A percentile compares a stretch with the other conserved stretches of the same genome.
phyloP scores from a whole-genome alignment of 78 protist species.

The Dictyostelium discoideum region dicty_2.7 NC_007090.3:360001-360500 shows the following conservation, averaged over 20 bases:
- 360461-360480: slow-evolving; percentile 44
- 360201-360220: background rate
- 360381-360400: slow-evolving; percentile 4
- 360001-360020: slow-evolving; percentile 92
- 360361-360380: slow-evolving; percentile 70
- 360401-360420: slow-evolving; percentile 71
- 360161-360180: slow-evolving; percentile 80
- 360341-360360: slow-evolving; percentile 21
- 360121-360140: slow-evolving; percentile 46
- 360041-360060: slow-evolving; percentile 24
- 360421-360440: slow-evolving; percentile 69
- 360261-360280: slow-evolving; percentile 20
- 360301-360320: slow-evolving; percentile 34
- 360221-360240: background rate
- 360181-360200: slow-evolving; percentile 35
- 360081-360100: slow-evolving; percentile 85
- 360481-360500: slow-evolving; percentile 71
- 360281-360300: slow-evolving; percentile 6
- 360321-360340: slow-evolving; percentile 65
- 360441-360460: slow-evolving; percentile 32
- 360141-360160: slow-evolving; percentile 25
- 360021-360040: slow-evolving; percentile 96
- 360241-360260: background rate
- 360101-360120: slow-evolving; percentile 54
- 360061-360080: slow-evolving; percentile 83